Conservation (phyloP, 2,329 filamentous ascomycete species). For the Aspergillus quadricinctus region DNA sequence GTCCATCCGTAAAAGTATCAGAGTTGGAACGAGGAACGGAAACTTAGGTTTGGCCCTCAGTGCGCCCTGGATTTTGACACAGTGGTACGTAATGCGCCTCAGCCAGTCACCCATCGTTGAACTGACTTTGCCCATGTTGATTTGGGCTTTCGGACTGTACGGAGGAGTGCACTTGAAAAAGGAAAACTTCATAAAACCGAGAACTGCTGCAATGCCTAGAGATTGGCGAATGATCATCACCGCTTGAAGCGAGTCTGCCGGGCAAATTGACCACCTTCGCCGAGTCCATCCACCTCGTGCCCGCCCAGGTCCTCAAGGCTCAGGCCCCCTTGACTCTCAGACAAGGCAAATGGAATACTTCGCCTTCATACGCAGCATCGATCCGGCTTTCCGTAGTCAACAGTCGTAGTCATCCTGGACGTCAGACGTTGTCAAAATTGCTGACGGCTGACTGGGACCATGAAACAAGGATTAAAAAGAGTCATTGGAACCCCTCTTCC, state of each 20-base stretch:
- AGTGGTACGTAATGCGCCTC: background rate
- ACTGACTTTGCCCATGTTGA: background rate
- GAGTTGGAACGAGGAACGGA: background rate
- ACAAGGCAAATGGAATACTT: background rate
- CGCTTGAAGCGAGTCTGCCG: background rate
- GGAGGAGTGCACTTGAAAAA: background rate
- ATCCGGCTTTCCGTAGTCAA: background rate
- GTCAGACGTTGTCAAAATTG: background rate
- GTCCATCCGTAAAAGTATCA: background rate
- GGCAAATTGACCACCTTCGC: background rate
- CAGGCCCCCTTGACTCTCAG: background rate
- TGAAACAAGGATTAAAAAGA: background rate
- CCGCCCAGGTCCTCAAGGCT: background rate
- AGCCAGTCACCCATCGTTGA: background rate
- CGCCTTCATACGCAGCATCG: background rate
- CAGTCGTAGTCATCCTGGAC: background rate
- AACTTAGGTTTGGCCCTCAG: background rate
- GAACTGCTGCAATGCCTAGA: background rate
- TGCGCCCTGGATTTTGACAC: background rate
- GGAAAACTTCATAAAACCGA: background rate
- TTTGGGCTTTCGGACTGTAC: background rate
- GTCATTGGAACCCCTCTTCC: background rate
- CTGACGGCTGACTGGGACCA: background rate
- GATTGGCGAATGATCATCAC: background rate
- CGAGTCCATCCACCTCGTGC: background rate